Conservation (phyloP, 2,329 filamentous ascomycete species). For the Calonectria pteridis region DNA sequence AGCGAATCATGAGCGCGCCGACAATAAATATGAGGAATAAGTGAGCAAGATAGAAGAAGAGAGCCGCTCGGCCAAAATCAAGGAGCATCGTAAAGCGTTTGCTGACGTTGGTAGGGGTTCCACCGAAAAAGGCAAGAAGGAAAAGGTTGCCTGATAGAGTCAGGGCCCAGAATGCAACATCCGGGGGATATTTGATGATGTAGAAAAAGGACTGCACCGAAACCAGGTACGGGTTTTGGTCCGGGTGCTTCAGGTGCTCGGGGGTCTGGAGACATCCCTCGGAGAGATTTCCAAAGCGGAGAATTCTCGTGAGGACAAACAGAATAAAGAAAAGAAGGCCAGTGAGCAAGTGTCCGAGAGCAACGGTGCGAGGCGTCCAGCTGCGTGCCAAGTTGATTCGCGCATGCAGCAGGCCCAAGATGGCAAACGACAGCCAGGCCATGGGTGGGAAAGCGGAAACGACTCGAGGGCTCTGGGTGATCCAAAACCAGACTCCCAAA, state of each 20-base stretch:
- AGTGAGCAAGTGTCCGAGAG: conserved; percentile 44
- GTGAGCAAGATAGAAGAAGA: conserved; percentile 61
- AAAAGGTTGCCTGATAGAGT: conserved; percentile 55
- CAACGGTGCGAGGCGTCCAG: conserved; percentile 44
- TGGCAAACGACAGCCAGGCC: conserved; percentile 61
- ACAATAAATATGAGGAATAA: conserved; percentile 49
- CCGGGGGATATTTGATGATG: conserved; percentile 61
- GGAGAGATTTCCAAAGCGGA: conserved; percentile 59
- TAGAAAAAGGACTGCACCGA: conserved; percentile 60
- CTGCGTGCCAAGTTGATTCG: conserved; percentile 52
- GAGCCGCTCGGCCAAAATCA: conserved; percentile 58
- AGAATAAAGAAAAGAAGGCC: conserved; percentile 49
- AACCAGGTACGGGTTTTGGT: conserved; percentile 56
- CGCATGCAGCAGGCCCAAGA: conserved; percentile 58
- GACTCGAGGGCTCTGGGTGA: conserved; percentile 44
- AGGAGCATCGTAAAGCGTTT: conserved; percentile 52
- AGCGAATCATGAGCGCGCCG: conserved; percentile 38
- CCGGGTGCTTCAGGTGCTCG: conserved; percentile 48
- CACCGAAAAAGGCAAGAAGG: conserved; percentile 53
- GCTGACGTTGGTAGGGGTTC: conserved; percentile 48
- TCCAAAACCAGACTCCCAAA: conserved; percentile 57
- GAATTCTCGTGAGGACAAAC: conserved; percentile 57
- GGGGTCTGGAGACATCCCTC: conserved; percentile 56
- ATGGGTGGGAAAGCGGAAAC: conserved; percentile 58
- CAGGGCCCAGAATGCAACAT: conserved; percentile 59